phyloP scores from a whole-genome alignment of 306 rosid species.

The Rosa rugosa region DNA sequence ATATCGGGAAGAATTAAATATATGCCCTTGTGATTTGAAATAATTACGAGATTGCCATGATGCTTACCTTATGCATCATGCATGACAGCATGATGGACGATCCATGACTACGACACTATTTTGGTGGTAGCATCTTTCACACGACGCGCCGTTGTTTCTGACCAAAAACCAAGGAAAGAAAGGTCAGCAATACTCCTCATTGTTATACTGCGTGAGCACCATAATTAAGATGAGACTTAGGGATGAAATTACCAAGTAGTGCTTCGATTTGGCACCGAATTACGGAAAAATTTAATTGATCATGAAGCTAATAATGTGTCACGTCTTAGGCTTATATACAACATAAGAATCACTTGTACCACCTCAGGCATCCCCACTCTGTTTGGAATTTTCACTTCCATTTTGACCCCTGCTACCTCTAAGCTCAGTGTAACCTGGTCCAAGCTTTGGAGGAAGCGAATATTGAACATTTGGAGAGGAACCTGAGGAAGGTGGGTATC shows the following conservation, averaged over 20 bases:
- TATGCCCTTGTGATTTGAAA: not conserved
- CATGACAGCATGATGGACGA: not conserved
- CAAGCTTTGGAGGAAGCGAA: slow-evolving; percentile 39
- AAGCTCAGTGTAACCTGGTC: slow-evolving; percentile 36
- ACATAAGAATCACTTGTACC: not conserved
- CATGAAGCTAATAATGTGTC: not conserved
- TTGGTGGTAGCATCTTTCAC: not conserved
- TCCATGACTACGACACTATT: not conserved
- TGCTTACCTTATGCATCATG: not conserved
- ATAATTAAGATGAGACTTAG: not conserved
- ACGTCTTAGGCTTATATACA: slow-evolving; percentile 4
- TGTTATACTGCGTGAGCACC: not conserved
- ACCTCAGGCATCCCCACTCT: slow-evolving; percentile 14
- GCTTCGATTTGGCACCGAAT: not conserved
- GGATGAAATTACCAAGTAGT: not conserved
- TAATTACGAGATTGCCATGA: slow-evolving; percentile 32
- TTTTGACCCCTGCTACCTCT: slow-evolving; percentile 21
- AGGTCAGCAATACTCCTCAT: not conserved
- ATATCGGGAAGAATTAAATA: slow-evolving; percentile 20
- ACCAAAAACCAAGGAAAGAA: not conserved
- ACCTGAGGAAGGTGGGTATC: slow-evolving; percentile 40
- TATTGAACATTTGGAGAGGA: slow-evolving; percentile 40
- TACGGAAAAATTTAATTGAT: not conserved
- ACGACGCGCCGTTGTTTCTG: not conserved
- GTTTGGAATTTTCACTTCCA: slow-evolving; percentile 26